phyloP scores from a whole-genome alignment of 257 asterid species.

The Galeopsis tetrahit region DNA sequence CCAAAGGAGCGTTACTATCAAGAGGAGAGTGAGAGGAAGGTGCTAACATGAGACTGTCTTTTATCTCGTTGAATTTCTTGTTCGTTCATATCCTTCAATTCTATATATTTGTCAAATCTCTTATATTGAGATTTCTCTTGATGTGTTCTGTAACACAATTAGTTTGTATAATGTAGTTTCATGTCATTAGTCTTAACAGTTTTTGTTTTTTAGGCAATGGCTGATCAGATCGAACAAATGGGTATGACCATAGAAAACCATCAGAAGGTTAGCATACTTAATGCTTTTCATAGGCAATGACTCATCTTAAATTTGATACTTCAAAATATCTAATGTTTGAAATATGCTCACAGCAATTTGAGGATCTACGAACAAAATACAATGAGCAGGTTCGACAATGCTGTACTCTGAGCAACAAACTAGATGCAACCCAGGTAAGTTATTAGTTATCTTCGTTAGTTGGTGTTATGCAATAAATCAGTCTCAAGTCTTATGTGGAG shows the following conservation, averaged over 20 bases:
- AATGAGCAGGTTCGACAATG: conserved; percentile 63
- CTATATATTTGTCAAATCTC: conserved; percentile 8
- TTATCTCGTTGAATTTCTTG: background rate
- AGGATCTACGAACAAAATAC: conserved; percentile 63
- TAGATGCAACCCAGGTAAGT: conserved; percentile 69
- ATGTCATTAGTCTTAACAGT: background rate
- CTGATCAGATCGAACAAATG: conserved; percentile 90
- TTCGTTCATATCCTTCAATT: conserved; percentile 13
- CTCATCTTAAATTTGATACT: background rate
- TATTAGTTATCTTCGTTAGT: conserved; percentile 28
- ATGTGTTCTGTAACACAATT: background rate
- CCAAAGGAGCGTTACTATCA: conserved; percentile 83
- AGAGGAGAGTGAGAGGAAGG: conserved; percentile 88
- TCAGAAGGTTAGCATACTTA: conserved; percentile 56
- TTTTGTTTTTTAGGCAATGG: conserved; percentile 65
- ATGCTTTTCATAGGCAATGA: background rate
- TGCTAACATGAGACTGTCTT: conserved; percentile 28
- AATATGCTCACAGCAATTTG: conserved; percentile 53
- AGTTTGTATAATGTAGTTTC: background rate
- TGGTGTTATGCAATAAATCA: background rate
- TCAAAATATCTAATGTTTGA: conserved; percentile 10
- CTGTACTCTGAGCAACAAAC: conserved; percentile 60
- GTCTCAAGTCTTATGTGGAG: conserved; percentile 36
- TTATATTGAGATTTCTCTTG: background rate
- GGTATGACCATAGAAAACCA: conserved; percentile 67